Conservation (phyloP, 140 eudicot genomes). For the Erigeron philadelphicus region DNA sequence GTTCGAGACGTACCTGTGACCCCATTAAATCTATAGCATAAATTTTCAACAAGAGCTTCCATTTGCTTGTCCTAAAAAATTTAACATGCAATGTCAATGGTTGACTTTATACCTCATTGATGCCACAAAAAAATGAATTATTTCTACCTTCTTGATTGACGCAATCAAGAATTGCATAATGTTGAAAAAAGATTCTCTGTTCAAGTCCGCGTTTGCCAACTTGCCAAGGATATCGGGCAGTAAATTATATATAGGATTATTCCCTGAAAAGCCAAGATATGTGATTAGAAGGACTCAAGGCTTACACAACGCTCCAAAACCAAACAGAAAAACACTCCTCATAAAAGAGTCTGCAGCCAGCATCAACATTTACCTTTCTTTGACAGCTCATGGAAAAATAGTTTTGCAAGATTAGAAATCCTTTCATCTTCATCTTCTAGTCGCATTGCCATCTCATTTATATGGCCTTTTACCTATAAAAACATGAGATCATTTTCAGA, state of each 20-base stretch:
- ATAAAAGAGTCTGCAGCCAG: background rate
- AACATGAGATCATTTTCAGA: constrained; percentile 23
- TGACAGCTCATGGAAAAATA: constrained; percentile 78
- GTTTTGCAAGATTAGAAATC: constrained; percentile 78
- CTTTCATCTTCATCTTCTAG: constrained; percentile 93
- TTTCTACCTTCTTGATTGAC: constrained; percentile 81
- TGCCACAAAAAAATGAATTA: constrained; percentile 1
- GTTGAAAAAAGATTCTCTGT: constrained; percentile 72
- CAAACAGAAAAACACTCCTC: background rate
- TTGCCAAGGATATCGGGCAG: constrained; percentile 96
- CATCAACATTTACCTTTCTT: constrained; percentile 64
- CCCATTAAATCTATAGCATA: constrained; percentile 84
- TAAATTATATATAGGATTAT: constrained; percentile 85
- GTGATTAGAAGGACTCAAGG: constrained; percentile 5
- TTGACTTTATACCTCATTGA: background rate
- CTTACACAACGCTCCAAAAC: background rate
- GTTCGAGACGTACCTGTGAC: constrained; percentile 55
- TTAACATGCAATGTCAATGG: background rate
- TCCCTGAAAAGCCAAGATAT: constrained; percentile 42
- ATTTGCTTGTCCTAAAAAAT: constrained; percentile 84
- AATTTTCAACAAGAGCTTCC: constrained; percentile 98
- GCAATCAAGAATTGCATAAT: constrained; percentile 94
- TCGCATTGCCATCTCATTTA: constrained; percentile 88
- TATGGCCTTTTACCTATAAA: constrained; percentile 80
- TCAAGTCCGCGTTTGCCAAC: constrained; percentile 65